A percentile compares a stretch with the other conserved stretches of the same genome.
Evolutionary conservation across 2,329 filamentous ascomycete species (phyloP).

Genomic region (Cladophialophora yegresii): DNA sequence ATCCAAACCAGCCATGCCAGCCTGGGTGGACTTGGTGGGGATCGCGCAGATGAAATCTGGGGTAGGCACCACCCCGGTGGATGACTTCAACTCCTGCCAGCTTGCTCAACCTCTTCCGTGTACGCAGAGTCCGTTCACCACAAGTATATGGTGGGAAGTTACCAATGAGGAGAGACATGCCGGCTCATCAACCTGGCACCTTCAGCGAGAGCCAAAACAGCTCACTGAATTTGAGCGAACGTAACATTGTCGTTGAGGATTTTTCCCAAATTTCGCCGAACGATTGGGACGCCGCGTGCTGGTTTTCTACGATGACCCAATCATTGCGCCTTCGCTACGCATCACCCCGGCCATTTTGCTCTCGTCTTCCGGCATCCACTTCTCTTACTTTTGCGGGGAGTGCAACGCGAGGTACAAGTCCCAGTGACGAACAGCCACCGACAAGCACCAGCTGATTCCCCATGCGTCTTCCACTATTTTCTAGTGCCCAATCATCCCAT

Average conservation of each 20-base stretch:
- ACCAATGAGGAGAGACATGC: neutral
- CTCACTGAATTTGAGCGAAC: neutral
- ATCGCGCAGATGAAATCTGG: neutral
- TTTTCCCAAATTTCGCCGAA: neutral
- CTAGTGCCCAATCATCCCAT: neutral
- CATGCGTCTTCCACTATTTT: neutral
- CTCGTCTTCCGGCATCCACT: neutral
- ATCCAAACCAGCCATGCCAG: neutral
- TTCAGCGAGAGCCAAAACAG: neutral
- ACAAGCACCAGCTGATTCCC: constrained; percentile 2
- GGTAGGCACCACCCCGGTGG: neutral
- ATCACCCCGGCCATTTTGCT: neutral
- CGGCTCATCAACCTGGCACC: neutral
- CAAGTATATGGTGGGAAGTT: neutral
- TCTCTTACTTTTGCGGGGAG: neutral
- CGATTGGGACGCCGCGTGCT: neutral
- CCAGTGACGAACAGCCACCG: neutral
- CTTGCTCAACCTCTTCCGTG: neutral
- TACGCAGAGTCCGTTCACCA: neutral
- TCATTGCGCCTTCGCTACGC: neutral
- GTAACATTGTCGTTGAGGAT: neutral
- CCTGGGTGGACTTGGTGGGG: neutral
- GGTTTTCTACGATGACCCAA: neutral
- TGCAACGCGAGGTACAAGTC: neutral
- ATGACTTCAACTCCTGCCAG: neutral